These are phyloP conservation scores for Adansonia digitata DNA, from an alignment of 345 rosid species.

Conservation along the genomic window DNA sequence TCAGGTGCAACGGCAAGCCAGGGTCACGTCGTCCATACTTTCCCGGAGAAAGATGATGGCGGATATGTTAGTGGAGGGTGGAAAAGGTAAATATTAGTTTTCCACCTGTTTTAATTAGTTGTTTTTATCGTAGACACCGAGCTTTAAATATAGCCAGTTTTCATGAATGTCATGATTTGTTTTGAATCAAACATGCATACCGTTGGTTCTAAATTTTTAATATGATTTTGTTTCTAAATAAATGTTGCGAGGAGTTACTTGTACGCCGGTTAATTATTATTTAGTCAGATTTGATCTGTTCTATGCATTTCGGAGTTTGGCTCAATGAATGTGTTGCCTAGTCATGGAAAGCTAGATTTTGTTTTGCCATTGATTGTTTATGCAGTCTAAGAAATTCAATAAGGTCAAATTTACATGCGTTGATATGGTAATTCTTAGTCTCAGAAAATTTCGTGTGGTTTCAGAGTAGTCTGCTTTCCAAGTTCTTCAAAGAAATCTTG, in stretches of 20 bases:
- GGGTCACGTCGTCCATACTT: slow-evolving; percentile 31
- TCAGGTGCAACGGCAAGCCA: slow-evolving; percentile 43
- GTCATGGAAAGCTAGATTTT: not conserved
- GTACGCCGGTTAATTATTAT: not conserved
- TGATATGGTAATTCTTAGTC: not conserved
- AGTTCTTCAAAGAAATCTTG: not conserved
- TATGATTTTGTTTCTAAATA: not conserved
- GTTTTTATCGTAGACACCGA: not conserved
- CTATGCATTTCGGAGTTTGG: not conserved
- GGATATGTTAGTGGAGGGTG: slow-evolving; percentile 81
- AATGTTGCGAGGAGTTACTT: not conserved
- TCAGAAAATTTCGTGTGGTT: not conserved
- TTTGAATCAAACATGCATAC: not conserved
- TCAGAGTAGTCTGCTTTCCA: not conserved
- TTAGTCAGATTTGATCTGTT: not conserved
- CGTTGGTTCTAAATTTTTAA: not conserved
- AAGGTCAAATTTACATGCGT: not conserved
- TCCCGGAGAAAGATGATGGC: slow-evolving; percentile 55
- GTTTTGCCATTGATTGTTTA: not conserved
- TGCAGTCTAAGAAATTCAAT: not conserved
- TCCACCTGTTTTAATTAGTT: not conserved
- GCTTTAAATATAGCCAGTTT: not conserved
- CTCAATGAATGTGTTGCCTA: not conserved
- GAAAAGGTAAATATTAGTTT: slow-evolving; percentile 58
- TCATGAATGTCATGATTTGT: not conserved